Evolutionary conservation across 164 flowering plant species (phyloP).

Genomic region (Aristolochia californica): DNA sequence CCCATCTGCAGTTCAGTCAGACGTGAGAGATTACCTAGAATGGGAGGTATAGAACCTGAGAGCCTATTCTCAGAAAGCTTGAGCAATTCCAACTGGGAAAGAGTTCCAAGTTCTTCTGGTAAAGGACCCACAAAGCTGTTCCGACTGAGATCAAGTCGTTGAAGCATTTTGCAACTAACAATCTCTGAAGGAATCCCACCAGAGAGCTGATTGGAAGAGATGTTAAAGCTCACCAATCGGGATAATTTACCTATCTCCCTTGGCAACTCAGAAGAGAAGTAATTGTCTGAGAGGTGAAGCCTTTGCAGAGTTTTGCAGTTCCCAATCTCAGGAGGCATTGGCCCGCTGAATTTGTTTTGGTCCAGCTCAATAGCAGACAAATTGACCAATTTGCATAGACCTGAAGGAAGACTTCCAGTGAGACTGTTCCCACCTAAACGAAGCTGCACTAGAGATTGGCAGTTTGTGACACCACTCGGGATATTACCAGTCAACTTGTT

Average conservation of each 20-base stretch:
- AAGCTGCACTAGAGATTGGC: constrained; percentile 59
- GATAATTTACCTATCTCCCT: constrained; percentile 64
- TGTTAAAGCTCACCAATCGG: constrained; percentile 60
- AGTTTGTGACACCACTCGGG: constrained; percentile 52
- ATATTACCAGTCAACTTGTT: constrained; percentile 68
- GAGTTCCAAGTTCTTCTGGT: constrained; percentile 63
- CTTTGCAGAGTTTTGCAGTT: constrained; percentile 60
- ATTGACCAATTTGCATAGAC: constrained; percentile 57
- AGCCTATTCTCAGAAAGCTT: constrained; percentile 67
- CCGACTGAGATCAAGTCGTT: constrained; percentile 78
- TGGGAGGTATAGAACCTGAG: constrained; percentile 61
- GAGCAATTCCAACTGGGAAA: constrained; percentile 70
- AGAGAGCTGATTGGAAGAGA: constrained; percentile 67
- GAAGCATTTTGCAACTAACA: constrained; percentile 67
- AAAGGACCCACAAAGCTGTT: constrained; percentile 47
- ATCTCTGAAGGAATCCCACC: constrained; percentile 63
- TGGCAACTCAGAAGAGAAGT: constrained; percentile 58
- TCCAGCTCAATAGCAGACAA: constrained; percentile 66
- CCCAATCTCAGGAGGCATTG: constrained; percentile 58
- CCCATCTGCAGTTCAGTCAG: constrained; percentile 88
- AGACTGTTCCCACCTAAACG: constrained; percentile 56
- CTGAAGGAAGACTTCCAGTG: constrained; percentile 70
- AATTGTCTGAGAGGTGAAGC: constrained; percentile 65
- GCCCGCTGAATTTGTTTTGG: constrained; percentile 70
- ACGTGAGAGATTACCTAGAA: constrained; percentile 63